A percentile compares a stretch with the other conserved stretches of the same genome.
phyloP scores from a whole-genome alignment of 176 grass and related monocot species.

The Ensete ventricosum region DNA sequence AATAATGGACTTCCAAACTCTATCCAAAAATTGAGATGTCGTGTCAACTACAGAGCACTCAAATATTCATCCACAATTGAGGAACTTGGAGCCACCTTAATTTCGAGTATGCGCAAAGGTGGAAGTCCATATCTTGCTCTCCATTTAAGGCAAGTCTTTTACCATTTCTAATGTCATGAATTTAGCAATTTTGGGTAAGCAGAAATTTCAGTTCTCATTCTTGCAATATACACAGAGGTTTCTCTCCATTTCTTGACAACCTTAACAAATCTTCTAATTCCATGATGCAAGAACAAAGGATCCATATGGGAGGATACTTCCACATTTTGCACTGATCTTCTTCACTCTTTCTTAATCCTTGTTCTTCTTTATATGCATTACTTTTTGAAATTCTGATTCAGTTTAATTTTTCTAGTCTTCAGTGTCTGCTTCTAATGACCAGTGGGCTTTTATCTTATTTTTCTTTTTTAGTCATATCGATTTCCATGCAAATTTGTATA shows the following conservation, averaged over 20 bases:
- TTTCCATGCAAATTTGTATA: neutral
- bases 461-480: neutral
- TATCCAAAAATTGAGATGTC: constrained; percentile 92
- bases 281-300: constrained; percentile 1
- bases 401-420: too few species aligned
- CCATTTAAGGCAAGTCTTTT: constrained; percentile 75
- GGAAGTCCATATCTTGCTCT: constrained; percentile 88
- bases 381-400: too few species aligned
- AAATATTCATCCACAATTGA: constrained; percentile 86
- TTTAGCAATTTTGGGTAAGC: neutral
- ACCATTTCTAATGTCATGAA: constrained; percentile 9
- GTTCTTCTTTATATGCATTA: too few species aligned
- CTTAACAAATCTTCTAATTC: constrained; percentile 2
- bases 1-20: constrained; percentile 90
- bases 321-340: too few species aligned
- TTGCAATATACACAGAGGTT: too few species aligned
- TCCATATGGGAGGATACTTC: neutral
- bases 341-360: too few species aligned
- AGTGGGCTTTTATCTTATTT: neutral
- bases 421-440: too few species aligned
- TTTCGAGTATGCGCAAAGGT: constrained; percentile 70
- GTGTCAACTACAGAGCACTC: constrained; percentile 80
- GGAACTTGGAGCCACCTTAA: constrained; percentile 65
- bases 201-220: too few species aligned
- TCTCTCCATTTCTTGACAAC: too few species aligned